Conservation (phyloP, 2,329 filamentous ascomycete species). For the Tolypocladium inflatum region DNA sequence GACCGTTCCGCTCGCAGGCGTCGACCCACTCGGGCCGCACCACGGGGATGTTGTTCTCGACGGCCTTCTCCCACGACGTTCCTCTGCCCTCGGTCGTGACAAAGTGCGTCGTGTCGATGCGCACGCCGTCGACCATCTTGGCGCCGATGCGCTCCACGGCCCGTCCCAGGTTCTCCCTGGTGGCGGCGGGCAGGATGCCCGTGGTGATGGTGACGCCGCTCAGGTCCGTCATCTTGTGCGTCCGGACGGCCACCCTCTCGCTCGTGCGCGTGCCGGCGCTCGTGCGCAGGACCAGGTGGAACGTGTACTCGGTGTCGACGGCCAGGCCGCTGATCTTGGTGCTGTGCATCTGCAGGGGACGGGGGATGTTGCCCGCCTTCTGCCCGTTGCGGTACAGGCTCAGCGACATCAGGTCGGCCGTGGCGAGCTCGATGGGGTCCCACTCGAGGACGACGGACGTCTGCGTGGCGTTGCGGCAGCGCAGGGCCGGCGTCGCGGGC, state of each 20-base stretch:
- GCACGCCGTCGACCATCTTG: conserved; percentile 79
- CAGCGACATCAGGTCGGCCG: conserved; percentile 80
- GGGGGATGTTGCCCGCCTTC: conserved; percentile 91
- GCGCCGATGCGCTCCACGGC: conserved; percentile 86
- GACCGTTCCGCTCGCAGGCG: conserved; percentile 86
- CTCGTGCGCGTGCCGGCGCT: conserved; percentile 80
- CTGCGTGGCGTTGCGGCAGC: conserved; percentile 94
- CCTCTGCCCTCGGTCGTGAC: conserved; percentile 91
- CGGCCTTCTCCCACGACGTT: conserved; percentile 87
- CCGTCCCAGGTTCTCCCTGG: conserved; percentile 61
- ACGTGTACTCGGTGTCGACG: conserved; percentile 93
- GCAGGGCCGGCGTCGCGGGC: conserved; percentile 67
- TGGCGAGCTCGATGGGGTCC: conserved; percentile 90
- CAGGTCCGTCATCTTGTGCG: conserved; percentile 97
- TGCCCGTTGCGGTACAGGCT: conserved; percentile 92
- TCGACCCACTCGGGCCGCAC: conserved; percentile 96
- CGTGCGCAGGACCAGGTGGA: conserved; percentile 85
- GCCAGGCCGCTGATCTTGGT: conserved; percentile 95
- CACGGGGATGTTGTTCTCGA: conserved; percentile 96
- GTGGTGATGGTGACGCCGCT: conserved; percentile 92
- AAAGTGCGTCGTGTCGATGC: conserved; percentile 98
- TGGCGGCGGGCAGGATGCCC: conserved; percentile 66
- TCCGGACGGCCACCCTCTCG: conserved; percentile 76
- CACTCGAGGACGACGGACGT: conserved; percentile 98
- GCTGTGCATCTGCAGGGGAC: conserved; percentile 76